Evolutionary conservation across 768 basidiomycete genomes (phyloP), one percentile per base, ranked within the genome.

Genomic region (Daedalea quercina): DNA sequence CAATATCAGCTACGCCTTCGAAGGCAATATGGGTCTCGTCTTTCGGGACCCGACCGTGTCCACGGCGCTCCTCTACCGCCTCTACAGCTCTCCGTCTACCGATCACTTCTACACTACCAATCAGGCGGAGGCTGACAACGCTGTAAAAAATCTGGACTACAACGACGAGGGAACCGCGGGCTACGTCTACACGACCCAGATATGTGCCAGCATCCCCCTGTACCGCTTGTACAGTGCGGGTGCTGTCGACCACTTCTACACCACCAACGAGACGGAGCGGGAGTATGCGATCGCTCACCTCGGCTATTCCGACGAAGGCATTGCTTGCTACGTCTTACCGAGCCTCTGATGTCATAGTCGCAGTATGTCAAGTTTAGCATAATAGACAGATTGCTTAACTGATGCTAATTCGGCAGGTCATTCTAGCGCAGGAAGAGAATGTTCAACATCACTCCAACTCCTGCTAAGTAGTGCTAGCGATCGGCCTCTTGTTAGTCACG

Each of bases 161-260:
- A 26, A n/a, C 25, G 23, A 37, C 43, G 42, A 51, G 42, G 50
- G 50, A 7, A 33, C 23, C 43, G 17, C 41, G 7, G 41, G n/a
- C 28, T 43, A 33, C 12, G 50, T 51, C 31, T 31, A 31, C 50
- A 19, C 15, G 26, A 6, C 19, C 42, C 9, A 44, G 44, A 20
- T 44, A 9, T 42, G 49, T 52, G 52, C 43, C 12, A 56, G 61
- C 3, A 53, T 57, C 31, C 63, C 61, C 4, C 55, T 64, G 17
- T 60, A 52, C 47, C 59, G 60, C 24, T 3, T 64, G 40, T 58
- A 42, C 57, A 60, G 33, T 47, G 22, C 35, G 9, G 11, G 25
- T 13, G 17, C 9, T 20, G 24, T 23, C 13, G 50, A 51, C 23
- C 50, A 53, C 24, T 53, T 53, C 51, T 53, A 53, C 44, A 53